phyloP scores from a whole-genome alignment of 345 rosid genomes.

The Gossypium bickii region DNA sequence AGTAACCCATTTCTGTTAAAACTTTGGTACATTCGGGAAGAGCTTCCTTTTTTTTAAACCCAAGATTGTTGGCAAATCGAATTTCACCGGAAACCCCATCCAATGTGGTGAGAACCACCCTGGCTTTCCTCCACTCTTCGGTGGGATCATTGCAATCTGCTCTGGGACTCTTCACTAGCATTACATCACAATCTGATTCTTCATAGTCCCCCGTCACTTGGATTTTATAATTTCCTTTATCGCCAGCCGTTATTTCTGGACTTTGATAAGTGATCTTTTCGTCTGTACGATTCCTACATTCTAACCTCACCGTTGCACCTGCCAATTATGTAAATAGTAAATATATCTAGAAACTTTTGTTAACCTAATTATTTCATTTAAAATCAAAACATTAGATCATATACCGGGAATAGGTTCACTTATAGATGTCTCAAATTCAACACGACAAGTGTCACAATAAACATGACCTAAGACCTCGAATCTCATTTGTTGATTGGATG shows the following conservation, averaged over 20 bases:
- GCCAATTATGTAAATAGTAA: not conserved
- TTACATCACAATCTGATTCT: constrained; percentile 30
- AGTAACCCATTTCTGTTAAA: constrained; percentile 21
- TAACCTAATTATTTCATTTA: too few relatives aligned
- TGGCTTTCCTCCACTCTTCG: constrained; percentile 7
- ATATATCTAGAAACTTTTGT: too few relatives aligned
- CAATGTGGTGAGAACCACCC: constrained; percentile 19
- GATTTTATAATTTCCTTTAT: constrained; percentile 18
- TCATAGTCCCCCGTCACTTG: constrained; percentile 29
- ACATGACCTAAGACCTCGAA: constrained; percentile 24
- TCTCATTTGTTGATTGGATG: not conserved
- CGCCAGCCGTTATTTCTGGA: constrained; percentile 5
- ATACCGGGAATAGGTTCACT: not conserved
- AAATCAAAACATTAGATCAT: not conserved
- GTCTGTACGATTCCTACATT: not conserved
- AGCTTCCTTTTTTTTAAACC: constrained; percentile 26
- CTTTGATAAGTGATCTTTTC: not conserved
- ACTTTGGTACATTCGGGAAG: constrained; percentile 18
- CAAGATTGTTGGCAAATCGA: constrained; percentile 28
- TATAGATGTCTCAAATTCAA: not conserved
- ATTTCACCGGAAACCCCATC: not conserved
- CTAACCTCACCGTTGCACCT: not conserved
- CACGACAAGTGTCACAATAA: constrained; percentile 13
- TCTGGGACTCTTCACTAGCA: constrained; percentile 8
- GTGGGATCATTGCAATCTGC: constrained; percentile 22